Conservation (phyloP, 805 yeast genomes). For the Priceomyces haplophilus region DNA sequence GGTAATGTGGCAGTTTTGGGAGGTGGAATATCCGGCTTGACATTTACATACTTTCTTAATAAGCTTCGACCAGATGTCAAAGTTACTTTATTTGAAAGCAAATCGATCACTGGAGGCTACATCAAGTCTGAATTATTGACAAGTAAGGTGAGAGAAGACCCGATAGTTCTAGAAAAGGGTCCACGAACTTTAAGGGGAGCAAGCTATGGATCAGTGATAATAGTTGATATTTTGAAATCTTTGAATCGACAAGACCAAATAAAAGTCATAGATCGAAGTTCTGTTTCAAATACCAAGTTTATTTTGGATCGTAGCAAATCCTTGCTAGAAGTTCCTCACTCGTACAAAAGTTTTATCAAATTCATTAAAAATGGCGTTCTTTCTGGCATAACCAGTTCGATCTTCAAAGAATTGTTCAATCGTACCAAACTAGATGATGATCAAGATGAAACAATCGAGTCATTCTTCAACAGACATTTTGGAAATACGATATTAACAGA, state of each 20-base stretch:
- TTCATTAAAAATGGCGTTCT: constrained; percentile 42
- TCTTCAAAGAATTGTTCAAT: constrained; percentile 51
- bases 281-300: constrained; percentile 72
- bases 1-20: constrained; percentile 74
- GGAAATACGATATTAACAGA: constrained; percentile 48
- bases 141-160: constrained; percentile 18
- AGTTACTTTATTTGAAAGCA: constrained; percentile 60
- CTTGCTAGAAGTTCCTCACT: constrained; percentile 55
- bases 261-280: constrained; percentile 52
- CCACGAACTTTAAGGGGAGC: constrained; percentile 88
- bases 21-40: constrained; percentile 83
- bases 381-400: constrained; percentile 42
- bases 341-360: constrained; percentile 23
- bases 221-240: constrained; percentile 55
- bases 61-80: constrained; percentile 74
- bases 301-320: constrained; percentile 46
- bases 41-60: constrained; percentile 65
- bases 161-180: constrained; percentile 67
- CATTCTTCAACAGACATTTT: constrained; percentile 67
- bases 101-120: constrained; percentile 71
- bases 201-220: constrained; percentile 70
- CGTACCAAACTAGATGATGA: constrained; percentile 13
- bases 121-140: constrained; percentile 50
- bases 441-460: constrained; percentile 69
- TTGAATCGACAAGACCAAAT: constrained; percentile 50